Evolutionary conservation across 495 filamentous ascomycete genomes (phyloP), one percentile per base, ranked within the genome.

Genomic region (Wilcoxina mikolae): DNA sequence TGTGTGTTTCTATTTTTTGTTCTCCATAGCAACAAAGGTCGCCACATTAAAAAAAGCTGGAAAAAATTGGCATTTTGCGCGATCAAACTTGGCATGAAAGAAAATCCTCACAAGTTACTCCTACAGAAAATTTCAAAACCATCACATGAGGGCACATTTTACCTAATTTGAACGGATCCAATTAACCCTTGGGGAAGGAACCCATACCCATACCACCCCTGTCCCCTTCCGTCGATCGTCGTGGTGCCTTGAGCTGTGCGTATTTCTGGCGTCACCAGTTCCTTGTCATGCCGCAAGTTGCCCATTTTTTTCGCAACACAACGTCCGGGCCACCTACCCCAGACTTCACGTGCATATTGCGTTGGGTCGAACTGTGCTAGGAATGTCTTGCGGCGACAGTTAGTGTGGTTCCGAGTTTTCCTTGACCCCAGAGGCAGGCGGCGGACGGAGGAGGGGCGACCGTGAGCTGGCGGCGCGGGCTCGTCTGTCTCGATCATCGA

Each of bases 81-180:
- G 23, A 11, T 17, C n/a, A 46, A 46, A 46, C 35, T 39, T 39
- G 22, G 43, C 15, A 46, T 18, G 3, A 17, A 46, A 46, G 31
- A 35, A 46, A 46, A 46, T 18, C 7, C 18, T 7, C 7, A 20
- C 41, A 44, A 20, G 18, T 7, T 35, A 7, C 31, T 35, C 7
- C 31, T 46, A 12, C 22, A 18, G 11, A 24, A 18, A 46, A 46
- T 46, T 18, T 12, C n/a, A 17, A 12, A 46, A 12, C 15, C 43
- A 24, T 46, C 43, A 46, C 43, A 46, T 46, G 43, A 46, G 43
- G 43, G 17, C n/a, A 24, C 43, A 2, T 46, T 46, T 39, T 39
- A 20, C 43, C 43, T 46, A 46, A 46, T 18, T 46, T 20, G 23
- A 17, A 24, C 43, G 43, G 11, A 12, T 46, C 43, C 43, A 46